These are phyloP conservation scores for Backusella liffmaniae DNA, from an alignment of 192 early-diverging fungal genomes.

Conservation along the genomic window DNA sequence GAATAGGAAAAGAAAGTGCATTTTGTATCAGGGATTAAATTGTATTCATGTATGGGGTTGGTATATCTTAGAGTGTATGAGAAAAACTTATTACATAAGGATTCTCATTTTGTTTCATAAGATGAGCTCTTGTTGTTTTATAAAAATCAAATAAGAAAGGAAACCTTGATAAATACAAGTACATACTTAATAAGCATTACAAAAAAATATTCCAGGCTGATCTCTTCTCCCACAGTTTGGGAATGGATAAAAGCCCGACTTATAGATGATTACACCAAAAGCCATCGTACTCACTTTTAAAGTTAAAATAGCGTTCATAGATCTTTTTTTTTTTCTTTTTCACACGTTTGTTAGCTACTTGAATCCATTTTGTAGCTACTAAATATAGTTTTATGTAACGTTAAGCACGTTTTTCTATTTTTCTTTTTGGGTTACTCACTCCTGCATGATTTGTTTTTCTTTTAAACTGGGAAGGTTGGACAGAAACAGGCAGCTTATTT, in stretches of 20 bases:
- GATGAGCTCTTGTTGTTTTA: too few relatives aligned
- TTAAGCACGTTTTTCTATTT: not conserved
- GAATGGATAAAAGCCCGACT: not conserved
- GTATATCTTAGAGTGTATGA: too few relatives aligned
- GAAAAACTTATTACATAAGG: too few relatives aligned
- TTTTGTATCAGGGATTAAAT: too few relatives aligned
- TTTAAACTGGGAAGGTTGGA: not conserved
- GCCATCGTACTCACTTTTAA: not conserved
- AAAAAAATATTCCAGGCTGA: not conserved
- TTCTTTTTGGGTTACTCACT: not conserved
- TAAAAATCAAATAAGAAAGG: too few relatives aligned
- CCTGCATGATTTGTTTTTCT: not conserved
- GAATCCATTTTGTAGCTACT: not conserved
- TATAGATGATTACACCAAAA: not conserved
- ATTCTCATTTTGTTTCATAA: too few relatives aligned
- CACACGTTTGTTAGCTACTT: not conserved
- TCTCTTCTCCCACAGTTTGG: not conserved
- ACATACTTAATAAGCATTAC: not conserved
- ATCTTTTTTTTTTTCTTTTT: constrained; percentile 2
- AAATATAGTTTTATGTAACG: not conserved
- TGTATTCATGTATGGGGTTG: too few relatives aligned
- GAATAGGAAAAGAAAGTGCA: too few relatives aligned
- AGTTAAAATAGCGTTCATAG: not conserved
- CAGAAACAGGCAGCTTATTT: not conserved
- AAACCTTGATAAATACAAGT: too few relatives aligned